These are phyloP conservation scores for Kondoa subrosea DNA, from an alignment of 768 basidiomycete species.

Conservation along the genomic window DNA sequence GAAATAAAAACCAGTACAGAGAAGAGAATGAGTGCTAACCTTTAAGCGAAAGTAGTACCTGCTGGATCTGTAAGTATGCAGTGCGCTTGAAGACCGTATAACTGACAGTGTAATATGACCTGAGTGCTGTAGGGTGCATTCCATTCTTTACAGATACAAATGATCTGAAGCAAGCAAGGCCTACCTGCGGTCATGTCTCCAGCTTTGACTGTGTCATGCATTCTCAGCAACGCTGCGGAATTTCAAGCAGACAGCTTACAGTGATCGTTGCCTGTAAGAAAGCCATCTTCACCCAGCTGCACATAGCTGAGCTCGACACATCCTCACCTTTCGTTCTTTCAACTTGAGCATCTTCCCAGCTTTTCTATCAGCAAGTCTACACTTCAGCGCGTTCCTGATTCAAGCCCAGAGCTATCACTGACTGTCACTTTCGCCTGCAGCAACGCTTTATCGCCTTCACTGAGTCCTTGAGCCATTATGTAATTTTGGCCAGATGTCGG, in stretches of 20 bases:
- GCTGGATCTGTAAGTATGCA: neutral
- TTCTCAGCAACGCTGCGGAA: neutral
- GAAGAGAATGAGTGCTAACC: neutral
- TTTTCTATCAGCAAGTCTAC: neutral
- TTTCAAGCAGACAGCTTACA: neutral
- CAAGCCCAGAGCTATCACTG: neutral
- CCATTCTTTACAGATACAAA: neutral
- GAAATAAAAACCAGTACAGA: neutral
- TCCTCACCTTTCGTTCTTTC: neutral
- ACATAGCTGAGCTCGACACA: neutral
- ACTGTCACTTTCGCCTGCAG: neutral
- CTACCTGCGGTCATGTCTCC: neutral
- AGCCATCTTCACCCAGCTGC: neutral
- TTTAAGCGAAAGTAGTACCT: neutral
- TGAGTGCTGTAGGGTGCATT: neutral
- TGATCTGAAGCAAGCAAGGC: neutral
- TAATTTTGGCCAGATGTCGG: neutral
- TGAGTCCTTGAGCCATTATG: neutral
- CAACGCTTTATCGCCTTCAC: neutral
- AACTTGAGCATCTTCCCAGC: neutral
- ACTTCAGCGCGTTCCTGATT: neutral
- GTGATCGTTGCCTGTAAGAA: neutral
- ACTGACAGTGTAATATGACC: conserved; percentile 3
- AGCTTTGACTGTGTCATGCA: neutral
- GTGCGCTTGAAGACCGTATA: neutral